Percentiles rank a stretch among this genome's conserved stretches.
Conservation (phyloP, 1,284 basidiomycete genomes). For the Ceratobasidium sp. region DNA sequence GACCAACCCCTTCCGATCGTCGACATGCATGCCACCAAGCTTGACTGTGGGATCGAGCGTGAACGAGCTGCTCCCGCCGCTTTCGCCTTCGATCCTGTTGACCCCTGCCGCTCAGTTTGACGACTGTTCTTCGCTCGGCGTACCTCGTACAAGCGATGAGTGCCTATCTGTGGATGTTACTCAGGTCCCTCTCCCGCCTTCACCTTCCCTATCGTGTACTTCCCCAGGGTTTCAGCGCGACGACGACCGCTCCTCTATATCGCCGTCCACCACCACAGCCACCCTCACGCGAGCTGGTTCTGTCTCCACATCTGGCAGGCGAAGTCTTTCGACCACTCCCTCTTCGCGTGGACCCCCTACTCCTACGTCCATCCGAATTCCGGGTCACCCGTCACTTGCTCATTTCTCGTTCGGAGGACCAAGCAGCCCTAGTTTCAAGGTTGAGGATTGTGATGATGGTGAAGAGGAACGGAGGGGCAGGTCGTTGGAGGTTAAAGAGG, state of each 20-base stretch:
- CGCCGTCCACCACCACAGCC: neutral
- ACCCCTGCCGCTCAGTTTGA: constrained; percentile 22
- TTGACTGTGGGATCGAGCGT: neutral
- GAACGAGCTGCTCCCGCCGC: constrained; percentile 20
- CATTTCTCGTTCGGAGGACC: constrained; percentile 36
- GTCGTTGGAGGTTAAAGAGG: constrained; percentile 23
- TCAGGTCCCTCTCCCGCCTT: constrained; percentile 33
- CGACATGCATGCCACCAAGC: neutral
- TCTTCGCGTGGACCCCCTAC: constrained; percentile 31
- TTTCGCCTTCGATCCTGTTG: constrained; percentile 34
- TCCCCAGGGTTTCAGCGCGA: neutral
- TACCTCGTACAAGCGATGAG: constrained; percentile 5
- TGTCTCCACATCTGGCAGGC: constrained; percentile 24
- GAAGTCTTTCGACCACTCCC: constrained; percentile 35
- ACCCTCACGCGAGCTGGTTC: constrained; percentile 11
- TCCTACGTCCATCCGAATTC: constrained; percentile 28
- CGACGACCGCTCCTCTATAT: neutral
- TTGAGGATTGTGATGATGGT: constrained; percentile 32
- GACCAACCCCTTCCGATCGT: constrained; percentile 13
- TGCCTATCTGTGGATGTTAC: constrained; percentile 14
- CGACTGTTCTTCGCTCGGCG: neutral
- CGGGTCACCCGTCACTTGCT: constrained; percentile 23
- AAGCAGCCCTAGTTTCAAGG: constrained; percentile 27
- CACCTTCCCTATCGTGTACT: constrained; percentile 12
- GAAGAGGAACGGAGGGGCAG: constrained; percentile 32